phyloP scores from a whole-genome alignment of 1,284 basidiomycete genomes.

The Agroathelia rolfsii region DNA sequence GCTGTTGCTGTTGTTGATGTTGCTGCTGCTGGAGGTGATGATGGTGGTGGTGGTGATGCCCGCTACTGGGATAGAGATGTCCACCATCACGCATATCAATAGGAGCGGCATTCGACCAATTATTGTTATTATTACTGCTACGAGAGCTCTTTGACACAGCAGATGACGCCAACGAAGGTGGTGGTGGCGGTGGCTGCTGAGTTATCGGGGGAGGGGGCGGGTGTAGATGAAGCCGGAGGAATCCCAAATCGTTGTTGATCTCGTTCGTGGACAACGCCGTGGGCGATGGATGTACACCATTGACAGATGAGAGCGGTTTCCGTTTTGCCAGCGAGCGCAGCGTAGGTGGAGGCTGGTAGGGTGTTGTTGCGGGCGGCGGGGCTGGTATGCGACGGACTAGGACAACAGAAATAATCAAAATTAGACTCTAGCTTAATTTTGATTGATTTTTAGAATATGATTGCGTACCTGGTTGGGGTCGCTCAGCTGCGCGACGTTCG shows the following conservation, averaged over 20 bases:
- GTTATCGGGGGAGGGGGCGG: constrained; percentile 3
- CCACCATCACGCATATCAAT: too few species aligned
- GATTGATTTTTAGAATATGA: constrained; percentile 1
- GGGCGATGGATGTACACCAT: constrained; percentile 15
- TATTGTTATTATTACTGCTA: too few species aligned
- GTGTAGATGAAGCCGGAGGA: constrained; percentile 2
- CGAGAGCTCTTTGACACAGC: too few species aligned
- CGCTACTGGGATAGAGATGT: constrained; percentile 1
- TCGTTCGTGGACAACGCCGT: constrained; percentile 18
- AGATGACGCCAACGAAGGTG: constrained; percentile 1
- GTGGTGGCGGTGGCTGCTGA: constrained; percentile 1
- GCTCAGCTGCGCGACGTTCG: constrained; percentile 65
- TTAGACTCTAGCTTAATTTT: constrained; percentile 1
- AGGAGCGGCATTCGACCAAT: too few species aligned
- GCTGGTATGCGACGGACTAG: constrained; percentile 40
- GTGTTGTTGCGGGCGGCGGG: constrained; percentile 29
- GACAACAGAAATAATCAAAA: constrained; percentile 1
- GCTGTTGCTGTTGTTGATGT: constrained; percentile 14
- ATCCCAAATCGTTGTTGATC: constrained; percentile 6
- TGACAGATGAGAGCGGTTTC: constrained; percentile 18
- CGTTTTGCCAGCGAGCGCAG: constrained; percentile 41
- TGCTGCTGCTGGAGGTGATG: constrained; percentile 4
- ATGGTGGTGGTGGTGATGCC: constrained; percentile 6
- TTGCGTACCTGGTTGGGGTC: constrained; percentile 55
- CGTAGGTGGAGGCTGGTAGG: constrained; percentile 34